A percentile compares a stretch with the other conserved stretches of the same genome.
These are phyloP conservation scores for Fusarium bulbicola DNA, from an alignment of 2,329 filamentous ascomycete species.

Conservation along the genomic window DNA sequence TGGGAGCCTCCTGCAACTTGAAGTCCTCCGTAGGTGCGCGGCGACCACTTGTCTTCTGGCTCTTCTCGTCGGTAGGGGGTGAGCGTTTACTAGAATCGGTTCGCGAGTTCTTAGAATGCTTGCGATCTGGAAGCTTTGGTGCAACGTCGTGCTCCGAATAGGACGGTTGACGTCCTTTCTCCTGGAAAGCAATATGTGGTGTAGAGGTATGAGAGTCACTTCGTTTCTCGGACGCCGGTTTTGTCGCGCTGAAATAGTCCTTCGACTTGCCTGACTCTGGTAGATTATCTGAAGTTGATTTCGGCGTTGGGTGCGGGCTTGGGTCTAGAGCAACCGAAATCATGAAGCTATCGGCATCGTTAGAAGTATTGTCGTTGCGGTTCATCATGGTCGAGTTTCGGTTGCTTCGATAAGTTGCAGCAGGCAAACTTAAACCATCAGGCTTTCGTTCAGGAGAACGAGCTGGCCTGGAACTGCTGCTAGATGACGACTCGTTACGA, in stretches of 20 bases:
- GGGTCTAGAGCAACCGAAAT: conserved; percentile 81
- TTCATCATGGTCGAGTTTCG: conserved; percentile 74
- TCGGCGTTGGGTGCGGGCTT: conserved; percentile 67
- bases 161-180: conserved; percentile 72
- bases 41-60: conserved; percentile 48
- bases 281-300: conserved; percentile 60
- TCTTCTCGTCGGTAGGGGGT: conserved; percentile 51
- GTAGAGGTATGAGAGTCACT: conserved; percentile 66
- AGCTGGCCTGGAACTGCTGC: conserved; percentile 61
- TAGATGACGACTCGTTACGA: conserved; percentile 64
- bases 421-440: conserved; percentile 74
- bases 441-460: conserved; percentile 65
- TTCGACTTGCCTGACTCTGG: conserved; percentile 57
- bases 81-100: conserved; percentile 45
- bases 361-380: conserved; percentile 55
- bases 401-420: conserved; percentile 80
- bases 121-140: conserved; percentile 54
- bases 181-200: conserved; percentile 92
- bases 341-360: conserved; percentile 74
- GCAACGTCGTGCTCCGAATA: conserved; percentile 63
- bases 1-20: conserved; percentile 83
- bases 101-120: conserved; percentile 59
- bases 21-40: conserved; percentile 66
- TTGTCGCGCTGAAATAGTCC: conserved; percentile 66
- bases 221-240: conserved; percentile 57